Evolutionary conservation across 73 alveolate species (phyloP).

Genomic region (Stentor coeruleus): DNA sequence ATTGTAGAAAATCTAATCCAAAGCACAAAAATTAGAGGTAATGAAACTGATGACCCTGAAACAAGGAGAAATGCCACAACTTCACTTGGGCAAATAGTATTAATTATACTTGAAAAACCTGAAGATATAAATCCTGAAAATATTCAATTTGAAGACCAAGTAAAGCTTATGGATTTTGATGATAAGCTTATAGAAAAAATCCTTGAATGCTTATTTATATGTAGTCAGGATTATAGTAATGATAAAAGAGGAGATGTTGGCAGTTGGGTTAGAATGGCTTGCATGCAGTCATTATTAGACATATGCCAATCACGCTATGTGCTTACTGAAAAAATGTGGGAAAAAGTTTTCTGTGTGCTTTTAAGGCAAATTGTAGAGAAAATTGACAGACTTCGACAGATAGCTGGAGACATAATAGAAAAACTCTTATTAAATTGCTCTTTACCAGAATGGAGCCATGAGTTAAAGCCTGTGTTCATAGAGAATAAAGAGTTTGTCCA

Average conservation of each 20-base stretch:
- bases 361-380: constrained; percentile 76
- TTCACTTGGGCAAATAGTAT: constrained; percentile 43
- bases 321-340: constrained; percentile 27
- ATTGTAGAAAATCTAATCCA: constrained; percentile 34
- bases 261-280: constrained; percentile 86
- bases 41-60: constrained; percentile 58
- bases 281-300: constrained; percentile 52
- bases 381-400: constrained; percentile 77
- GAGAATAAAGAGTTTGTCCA: constrained; percentile 35
- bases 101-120: background rate
- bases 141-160: constrained; percentile 30
- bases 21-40: constrained; percentile 4
- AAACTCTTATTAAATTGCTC: constrained; percentile 31
- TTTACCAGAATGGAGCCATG: constrained; percentile 39
- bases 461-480: constrained; percentile 45
- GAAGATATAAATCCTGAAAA: background rate
- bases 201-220: constrained; percentile 43
- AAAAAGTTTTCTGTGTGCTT: constrained; percentile 29
- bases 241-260: constrained; percentile 94
- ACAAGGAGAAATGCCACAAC: constrained; percentile 79
- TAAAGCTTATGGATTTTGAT: constrained; percentile 43
- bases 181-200: constrained; percentile 36
- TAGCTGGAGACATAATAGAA: constrained; percentile 72
- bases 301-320: constrained; percentile 20
- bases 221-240: constrained; percentile 72